Conservation (phyloP, 306 rosid species). For the Castanea sativa region DNA sequence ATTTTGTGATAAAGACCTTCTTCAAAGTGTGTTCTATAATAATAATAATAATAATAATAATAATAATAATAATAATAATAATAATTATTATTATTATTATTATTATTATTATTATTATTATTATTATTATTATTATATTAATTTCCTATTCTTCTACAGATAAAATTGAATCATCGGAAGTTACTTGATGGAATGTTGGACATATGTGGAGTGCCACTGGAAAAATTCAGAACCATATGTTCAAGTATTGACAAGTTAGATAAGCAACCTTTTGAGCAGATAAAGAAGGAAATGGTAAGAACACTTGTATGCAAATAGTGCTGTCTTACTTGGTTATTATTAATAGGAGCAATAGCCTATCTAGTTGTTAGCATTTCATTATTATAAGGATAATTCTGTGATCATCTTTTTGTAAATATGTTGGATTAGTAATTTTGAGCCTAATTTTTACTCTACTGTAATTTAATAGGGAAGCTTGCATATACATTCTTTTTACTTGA, state of each 20-base stretch:
- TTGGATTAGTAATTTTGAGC: not conserved
- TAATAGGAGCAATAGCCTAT: not conserved
- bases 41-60: not conserved
- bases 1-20: not conserved
- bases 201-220: slow-evolving; percentile 88
- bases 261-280: slow-evolving; percentile 84
- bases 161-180: slow-evolving; percentile 85
- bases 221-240: slow-evolving; percentile 93
- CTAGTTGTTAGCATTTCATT: not conserved
- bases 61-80: too few relatives aligned
- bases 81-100: too few relatives aligned
- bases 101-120: too few relatives aligned
- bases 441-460: too few relatives aligned
- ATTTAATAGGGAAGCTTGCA: too few relatives aligned
- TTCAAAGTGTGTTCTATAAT: not conserved
- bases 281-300: slow-evolving; percentile 84
- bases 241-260: slow-evolving; percentile 93
- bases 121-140: slow-evolving; percentile 8
- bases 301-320: not conserved
- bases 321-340: not conserved
- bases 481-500: too few relatives aligned
- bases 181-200: slow-evolving; percentile 91
- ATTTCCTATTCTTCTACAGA: slow-evolving; percentile 43
- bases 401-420: not conserved
- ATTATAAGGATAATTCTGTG: not conserved